Evolutionary conservation across 225 moss, liverwort and hornwort species (phyloP).

Genomic region (Marchantia paleacea): DNA sequence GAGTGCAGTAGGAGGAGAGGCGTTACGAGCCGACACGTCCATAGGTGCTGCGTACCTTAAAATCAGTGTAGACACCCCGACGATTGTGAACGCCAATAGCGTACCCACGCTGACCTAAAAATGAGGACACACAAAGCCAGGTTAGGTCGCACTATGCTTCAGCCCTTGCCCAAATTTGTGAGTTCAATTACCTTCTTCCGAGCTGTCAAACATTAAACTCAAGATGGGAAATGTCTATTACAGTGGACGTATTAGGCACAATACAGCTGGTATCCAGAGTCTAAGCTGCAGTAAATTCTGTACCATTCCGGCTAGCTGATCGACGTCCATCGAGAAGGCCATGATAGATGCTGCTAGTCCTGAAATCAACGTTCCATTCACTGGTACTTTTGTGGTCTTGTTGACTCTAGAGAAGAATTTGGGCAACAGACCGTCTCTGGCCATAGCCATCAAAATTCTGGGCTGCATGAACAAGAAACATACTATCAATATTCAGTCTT

Average conservation of each 20-base stretch:
- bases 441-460: slow-evolving; percentile 99
- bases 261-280: neutral
- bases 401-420: slow-evolving; percentile 68
- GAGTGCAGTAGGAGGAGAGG: slow-evolving; percentile 25
- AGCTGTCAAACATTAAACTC: neutral
- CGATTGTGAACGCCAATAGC: slow-evolving; percentile 80
- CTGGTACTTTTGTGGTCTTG: slow-evolving; percentile 65
- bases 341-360: slow-evolving; percentile 56
- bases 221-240: neutral
- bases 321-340: slow-evolving; percentile 83
- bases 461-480: slow-evolving; percentile 60
- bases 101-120: slow-evolving; percentile 94
- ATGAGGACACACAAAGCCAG: neutral
- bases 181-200: neutral
- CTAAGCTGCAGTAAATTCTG: neutral
- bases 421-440: slow-evolving; percentile 90
- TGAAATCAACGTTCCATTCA: slow-evolving; percentile 72
- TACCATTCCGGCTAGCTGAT: slow-evolving; percentile 94
- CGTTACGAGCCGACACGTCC: slow-evolving; percentile 26
- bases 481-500: no score
- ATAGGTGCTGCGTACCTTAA: slow-evolving; percentile 69
- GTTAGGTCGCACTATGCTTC: neutral
- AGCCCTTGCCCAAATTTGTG: neutral
- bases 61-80: slow-evolving; percentile 69
- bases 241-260: neutral